Percentiles rank a stretch among this genome's conserved stretches.
phyloP scores from a whole-genome alignment of 108 stramenopile genomes.

The Fistulifera pelliculosa region DNA sequence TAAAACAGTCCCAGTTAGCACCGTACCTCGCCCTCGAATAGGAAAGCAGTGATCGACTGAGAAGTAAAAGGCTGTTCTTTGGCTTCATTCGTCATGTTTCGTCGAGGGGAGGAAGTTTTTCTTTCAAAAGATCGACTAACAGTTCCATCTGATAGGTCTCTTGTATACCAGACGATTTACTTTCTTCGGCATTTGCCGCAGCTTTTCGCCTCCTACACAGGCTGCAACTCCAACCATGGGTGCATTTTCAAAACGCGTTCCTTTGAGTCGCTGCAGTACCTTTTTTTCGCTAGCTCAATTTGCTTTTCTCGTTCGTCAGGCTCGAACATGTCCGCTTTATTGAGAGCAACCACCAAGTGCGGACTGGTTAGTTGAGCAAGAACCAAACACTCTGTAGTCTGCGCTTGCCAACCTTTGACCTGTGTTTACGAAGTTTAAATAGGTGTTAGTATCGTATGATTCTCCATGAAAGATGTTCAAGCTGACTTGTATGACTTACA shows the following conservation, averaged over 20 bases:
- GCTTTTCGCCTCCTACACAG: slow-evolving; percentile 89
- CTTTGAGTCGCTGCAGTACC: slow-evolving; percentile 44
- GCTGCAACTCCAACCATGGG: slow-evolving; percentile 80
- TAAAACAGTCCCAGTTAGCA: slow-evolving; percentile 93
- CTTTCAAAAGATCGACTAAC: slow-evolving; percentile 48
- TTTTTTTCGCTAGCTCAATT: slow-evolving; percentile 48
- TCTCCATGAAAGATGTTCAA: too few species aligned
- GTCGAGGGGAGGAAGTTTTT: slow-evolving; percentile 56
- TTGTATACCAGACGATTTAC: slow-evolving; percentile 5
- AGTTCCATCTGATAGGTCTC: slow-evolving; percentile 61
- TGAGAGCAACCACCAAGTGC: slow-evolving; percentile 84
- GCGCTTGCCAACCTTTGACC: slow-evolving; percentile 95
- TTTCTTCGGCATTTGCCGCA: slow-evolving; percentile 37
- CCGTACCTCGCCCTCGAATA: slow-evolving; percentile 95
- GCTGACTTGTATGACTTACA: slow-evolving; percentile 7
- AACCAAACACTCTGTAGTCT: slow-evolving; percentile 98
- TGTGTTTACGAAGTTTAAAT: too few species aligned
- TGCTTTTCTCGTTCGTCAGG: slow-evolving; percentile 51
- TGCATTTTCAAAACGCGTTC: slow-evolving; percentile 68
- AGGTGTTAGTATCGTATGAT: too few species aligned
- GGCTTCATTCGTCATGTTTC: slow-evolving; percentile 11
- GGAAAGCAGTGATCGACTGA: slow-evolving; percentile 94
- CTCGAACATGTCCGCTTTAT: slow-evolving; percentile 89
- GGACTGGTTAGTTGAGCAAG: slow-evolving; percentile 92
- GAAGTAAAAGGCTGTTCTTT: slow-evolving; percentile 57